Base-by-base conservation (phyloP, 2,329 filamentous ascomycete genomes). In the Microsporum ferrugineum region DNA sequence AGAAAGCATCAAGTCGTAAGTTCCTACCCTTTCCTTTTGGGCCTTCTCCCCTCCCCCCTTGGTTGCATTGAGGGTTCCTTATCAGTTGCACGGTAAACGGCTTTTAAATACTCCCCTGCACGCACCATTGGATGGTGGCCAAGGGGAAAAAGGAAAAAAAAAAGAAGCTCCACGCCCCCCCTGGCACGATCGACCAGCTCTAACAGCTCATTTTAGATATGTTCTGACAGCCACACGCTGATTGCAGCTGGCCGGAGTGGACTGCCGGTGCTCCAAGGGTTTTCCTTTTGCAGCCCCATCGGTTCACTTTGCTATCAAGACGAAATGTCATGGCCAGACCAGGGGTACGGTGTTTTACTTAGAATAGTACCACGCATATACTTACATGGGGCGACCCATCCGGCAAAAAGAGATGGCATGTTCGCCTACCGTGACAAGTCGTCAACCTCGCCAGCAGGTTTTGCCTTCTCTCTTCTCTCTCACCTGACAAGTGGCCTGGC, bases 1-100 rank as follows among this genome's bases (percentile, higher is more conserved):
- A 90, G 82, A 84, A 69, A 81, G 82, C 60, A 84, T 86, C 64
- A 86, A 83, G 29, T 80, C 79, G 72, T 82, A 75, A 71, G 78
- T 79, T 38, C 47, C 61, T 64, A 5, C 60, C 64, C 31, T 47
- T 17, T 38, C 14, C 33, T 47, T 5, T 47, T 33, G 2, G 23
- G 39, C n/a, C 45, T 31, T 51, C 31, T 55, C 51, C 34, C 39
- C 17, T 7, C 39, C 5, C 29, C n/a, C 34, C 34, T n/a, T 12
- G 33, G 10, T 39, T 51, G 45, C 27, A 29, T 51, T n/a, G 6
- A 43, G 39, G 6, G 39, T 43, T 23, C 39, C 39, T 43, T 17
- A 43, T 43, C 39, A 43, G 27, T 49, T 51, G 45, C 23, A 12
- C 27, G 45, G 23, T 5, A 51, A 51, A 51, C 45, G 45, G 45